These are phyloP conservation scores for Blastocystis sp. DNA, from an alignment of 352 stramenopile genomes.

Conservation along the genomic window DNA sequence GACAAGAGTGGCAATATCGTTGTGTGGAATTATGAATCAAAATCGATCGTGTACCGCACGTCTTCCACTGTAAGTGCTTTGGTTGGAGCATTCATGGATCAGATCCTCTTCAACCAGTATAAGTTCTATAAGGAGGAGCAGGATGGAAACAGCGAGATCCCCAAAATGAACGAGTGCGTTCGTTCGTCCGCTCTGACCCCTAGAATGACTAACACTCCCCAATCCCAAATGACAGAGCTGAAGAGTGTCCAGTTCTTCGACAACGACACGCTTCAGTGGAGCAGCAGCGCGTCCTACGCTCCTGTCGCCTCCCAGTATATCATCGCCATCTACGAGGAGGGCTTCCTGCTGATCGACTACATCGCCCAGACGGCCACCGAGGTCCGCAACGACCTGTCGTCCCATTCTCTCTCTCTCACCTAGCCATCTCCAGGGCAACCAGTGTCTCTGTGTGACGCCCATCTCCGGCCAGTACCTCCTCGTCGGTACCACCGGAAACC, in stretches of 20 bases:
- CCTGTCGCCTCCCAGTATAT: constrained; percentile 6
- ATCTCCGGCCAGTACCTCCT: constrained; percentile 15
- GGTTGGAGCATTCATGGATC: neutral
- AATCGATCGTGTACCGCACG: constrained; percentile 41
- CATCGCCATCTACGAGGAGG: constrained; percentile 29
- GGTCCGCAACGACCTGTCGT: neutral
- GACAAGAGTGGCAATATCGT: constrained; percentile 14
- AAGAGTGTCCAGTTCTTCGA: constrained; percentile 44
- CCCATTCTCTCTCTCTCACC: neutral
- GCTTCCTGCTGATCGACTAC: constrained; percentile 54
- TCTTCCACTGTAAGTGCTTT: neutral
- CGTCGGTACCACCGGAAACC: constrained; percentile 1
- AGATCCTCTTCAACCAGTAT: neutral
- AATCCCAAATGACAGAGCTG: neutral
- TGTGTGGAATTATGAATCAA: constrained; percentile 44
- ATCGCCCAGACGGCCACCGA: constrained; percentile 10
- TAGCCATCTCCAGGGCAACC: neutral
- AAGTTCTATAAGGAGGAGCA: neutral
- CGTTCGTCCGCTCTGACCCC: neutral
- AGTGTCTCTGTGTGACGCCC: neutral
- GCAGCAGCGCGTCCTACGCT: neutral
- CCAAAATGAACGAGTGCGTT: constrained; percentile 14
- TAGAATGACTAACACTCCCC: neutral
- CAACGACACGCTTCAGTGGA: constrained; percentile 52
- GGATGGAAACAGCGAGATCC: neutral